Base-by-base conservation (phyloP, 306 rosid species). In the Mimosa bimucronata region DNA sequence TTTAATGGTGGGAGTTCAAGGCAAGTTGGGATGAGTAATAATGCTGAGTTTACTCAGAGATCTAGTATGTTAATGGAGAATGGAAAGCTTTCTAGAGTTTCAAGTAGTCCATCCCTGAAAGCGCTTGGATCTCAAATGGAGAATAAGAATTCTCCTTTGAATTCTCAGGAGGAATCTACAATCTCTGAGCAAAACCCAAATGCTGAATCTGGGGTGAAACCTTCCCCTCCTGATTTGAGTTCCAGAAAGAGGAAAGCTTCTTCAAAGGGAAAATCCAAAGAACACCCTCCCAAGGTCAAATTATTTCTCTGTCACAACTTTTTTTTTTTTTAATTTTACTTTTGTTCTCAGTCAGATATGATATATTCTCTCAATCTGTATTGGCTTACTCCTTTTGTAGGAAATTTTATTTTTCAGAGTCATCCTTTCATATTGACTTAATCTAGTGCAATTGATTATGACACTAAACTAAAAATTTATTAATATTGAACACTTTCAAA, bases 71-170 rank as follows among this genome's bases (percentile, higher is more conserved):
- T 69, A 1, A 62, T 82, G 58, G 88, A 50, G 6, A 83, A 81
- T 72, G 91, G 57, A 8, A 90, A 80, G 79, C 72, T 94, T 0
- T n/a, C 84, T 19, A 79, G 97, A 45, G 96, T 95, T 67, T 89
- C 89, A 10, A 95, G 99, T 45, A 93, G 89, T 34, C 97, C 98
- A 31, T 87, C 97, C 9, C 87, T 95, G 19, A 83, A 93, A 68
- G 89, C 77, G 3, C 66, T 89, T 48, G 97, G 90, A 86, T 86
- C 94, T 79, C 94, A 93, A 62, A 81, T 75, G 66, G 89, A 86
- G 55, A 89, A 77, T 81, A 86, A 72, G 65, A 82, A 80, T 79
- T 74, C 88, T 30, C 85, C 76, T 34, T 61, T 83, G 73, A 87
- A 77, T 88, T 89, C 94, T 21, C 93, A 82, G 75, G 97, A 89